Evolutionary conservation across 805 yeast species (phyloP), one percentile per base, ranked within the genome.

Genomic region (Blastobotrys parvus): DNA sequence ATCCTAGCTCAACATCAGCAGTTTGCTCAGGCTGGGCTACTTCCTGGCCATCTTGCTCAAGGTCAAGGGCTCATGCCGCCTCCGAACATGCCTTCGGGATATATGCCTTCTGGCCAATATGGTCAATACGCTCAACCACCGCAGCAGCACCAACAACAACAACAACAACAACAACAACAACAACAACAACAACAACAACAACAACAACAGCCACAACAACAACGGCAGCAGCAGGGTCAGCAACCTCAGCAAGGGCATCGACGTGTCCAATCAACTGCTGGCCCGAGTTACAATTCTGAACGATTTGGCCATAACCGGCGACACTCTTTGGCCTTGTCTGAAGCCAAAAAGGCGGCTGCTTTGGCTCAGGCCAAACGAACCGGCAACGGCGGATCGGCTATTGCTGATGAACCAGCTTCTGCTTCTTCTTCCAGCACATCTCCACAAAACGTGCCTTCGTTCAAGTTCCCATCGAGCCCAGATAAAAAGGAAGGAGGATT

Each of bases 311-410:
- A 90, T 60, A 68, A 72, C 34, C 78, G 98, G 67, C 78, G 98
- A 61, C 97, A 90, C 61, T 88, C 97, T 0, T 68, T 90, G 46
- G 97, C 94, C 2, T 70, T 90, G 45, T 80, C 80, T 42, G 98
- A 90, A 64, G 97, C 97, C 10, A 88, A 85, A 55, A 81, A 81
- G 53, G 97, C 97, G 4, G 98, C 98, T n/a, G 96, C 96, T 3
- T 80, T 80, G 52, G 89, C 80, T 31, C 87, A 81, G 58, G 80
- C 82, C 2, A 92, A 86, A 59, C 55, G 64, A 3, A 45, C 39
- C 27, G 41, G 41, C 13, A 45, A 42, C 27, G 41, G 41, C 13
- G 36, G 31, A 7, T 7, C 7, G 11, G 29, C 7, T 8, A 25
- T 8, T 25, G 11, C 7, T 8, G 11, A 25, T 25, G 29, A 25